Conservation (phyloP, 2,329 filamentous ascomycete genomes). For the Penicillium sp. region DNA sequence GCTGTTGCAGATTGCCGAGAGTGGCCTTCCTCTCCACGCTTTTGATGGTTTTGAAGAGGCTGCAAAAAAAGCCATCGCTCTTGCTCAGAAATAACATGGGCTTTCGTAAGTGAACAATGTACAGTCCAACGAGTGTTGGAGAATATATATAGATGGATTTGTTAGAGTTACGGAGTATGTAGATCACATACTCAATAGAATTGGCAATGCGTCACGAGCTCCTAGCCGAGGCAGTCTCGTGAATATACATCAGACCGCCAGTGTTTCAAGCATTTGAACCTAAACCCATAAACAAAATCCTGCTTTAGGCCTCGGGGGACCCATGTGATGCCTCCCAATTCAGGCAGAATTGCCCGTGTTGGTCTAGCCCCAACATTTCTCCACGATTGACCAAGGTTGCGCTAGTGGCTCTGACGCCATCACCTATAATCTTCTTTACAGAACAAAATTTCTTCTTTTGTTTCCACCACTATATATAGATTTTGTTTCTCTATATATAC, state of each 20-base stretch:
- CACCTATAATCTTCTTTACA: constrained; percentile 15
- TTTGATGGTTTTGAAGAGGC: constrained; percentile 77
- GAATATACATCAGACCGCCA: neutral
- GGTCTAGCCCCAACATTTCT: constrained; percentile 22
- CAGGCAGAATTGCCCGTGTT: neutral
- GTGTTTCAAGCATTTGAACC: neutral
- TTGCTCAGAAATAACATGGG: constrained; percentile 10
- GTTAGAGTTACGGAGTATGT: neutral
- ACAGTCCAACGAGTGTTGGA: neutral
- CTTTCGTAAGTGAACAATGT: neutral
- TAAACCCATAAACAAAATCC: neutral
- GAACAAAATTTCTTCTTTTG: neutral
- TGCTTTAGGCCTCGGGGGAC: neutral
- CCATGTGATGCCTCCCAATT: constrained; percentile 3
- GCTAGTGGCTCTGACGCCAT: constrained; percentile 23
- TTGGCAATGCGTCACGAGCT: neutral
- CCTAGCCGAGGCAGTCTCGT: neutral
- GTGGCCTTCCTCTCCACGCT: constrained; percentile 66
- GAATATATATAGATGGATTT: neutral
- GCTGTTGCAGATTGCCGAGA: constrained; percentile 58
- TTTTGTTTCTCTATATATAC: neutral
- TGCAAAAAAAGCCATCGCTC: constrained; percentile 60
- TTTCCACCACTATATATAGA: neutral
- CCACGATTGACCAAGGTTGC: constrained; percentile 25
- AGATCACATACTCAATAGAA: neutral